Percentiles rank a stretch among this genome's conserved stretches.
phyloP scores from a whole-genome alignment of 2,329 filamentous ascomycete genomes.

The Ceratocystis alfenasii region DNA sequence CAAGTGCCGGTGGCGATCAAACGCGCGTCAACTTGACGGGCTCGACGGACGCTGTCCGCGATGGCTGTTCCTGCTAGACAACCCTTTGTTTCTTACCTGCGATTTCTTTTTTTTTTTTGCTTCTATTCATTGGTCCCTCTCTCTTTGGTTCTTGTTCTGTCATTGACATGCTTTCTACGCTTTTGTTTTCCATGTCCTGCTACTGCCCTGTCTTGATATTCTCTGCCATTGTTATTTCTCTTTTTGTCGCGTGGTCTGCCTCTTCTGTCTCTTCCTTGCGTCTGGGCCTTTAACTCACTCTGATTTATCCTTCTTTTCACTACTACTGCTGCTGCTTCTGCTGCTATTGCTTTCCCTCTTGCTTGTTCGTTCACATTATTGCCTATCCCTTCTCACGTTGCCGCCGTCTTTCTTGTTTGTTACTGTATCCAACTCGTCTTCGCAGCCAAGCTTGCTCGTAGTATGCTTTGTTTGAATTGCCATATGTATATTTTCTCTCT shows the following conservation, averaged over 20 bases:
- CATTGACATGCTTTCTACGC: not conserved
- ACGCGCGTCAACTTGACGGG: constrained; percentile 73
- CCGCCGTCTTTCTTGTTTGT: too few species aligned
- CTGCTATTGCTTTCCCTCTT: not conserved
- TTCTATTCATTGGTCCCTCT: not conserved
- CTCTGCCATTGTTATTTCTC: constrained; percentile 2
- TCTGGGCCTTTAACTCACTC: not conserved
- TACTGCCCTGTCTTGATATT: not conserved
- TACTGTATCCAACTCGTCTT: too few species aligned
- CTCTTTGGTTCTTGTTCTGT: constrained; percentile 2
- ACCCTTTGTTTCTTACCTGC: not conserved
- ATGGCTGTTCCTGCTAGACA: constrained; percentile 72
- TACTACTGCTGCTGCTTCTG: not conserved
- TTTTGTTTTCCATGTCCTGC: not conserved
- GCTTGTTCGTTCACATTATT: too few species aligned
- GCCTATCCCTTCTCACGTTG: too few species aligned
- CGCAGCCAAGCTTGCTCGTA: too few species aligned
- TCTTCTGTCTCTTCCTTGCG: not conserved
- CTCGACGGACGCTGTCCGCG: constrained; percentile 63
- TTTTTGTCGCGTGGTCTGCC: not conserved
- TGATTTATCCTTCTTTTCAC: not conserved
- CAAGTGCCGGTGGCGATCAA: constrained; percentile 50
- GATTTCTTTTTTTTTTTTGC: not conserved
- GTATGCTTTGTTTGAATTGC: too few species aligned
- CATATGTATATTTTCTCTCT: too few species aligned